Percentiles rank a stretch among this genome's conserved stretches.
Evolutionary conservation across 2,329 filamentous ascomycete species (phyloP).

Genomic region (Tothia fuscella): DNA sequence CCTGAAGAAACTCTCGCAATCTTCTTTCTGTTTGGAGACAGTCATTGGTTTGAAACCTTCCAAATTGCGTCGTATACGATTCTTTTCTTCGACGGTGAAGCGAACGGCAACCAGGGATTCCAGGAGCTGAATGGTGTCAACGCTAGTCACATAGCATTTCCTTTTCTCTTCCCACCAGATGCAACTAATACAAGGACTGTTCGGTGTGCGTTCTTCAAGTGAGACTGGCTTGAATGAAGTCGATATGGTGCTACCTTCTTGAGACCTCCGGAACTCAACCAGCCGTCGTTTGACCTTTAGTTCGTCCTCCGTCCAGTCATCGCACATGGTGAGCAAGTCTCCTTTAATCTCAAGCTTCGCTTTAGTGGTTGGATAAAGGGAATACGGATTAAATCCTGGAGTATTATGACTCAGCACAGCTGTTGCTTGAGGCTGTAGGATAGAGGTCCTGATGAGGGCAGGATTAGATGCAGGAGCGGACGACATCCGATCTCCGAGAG

Average conservation of each 20-base stretch:
- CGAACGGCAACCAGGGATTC: constrained; percentile 77
- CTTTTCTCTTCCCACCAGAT: constrained; percentile 92
- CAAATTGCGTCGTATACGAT: constrained; percentile 87
- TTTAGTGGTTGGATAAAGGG: constrained; percentile 65
- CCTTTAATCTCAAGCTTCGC: constrained; percentile 75
- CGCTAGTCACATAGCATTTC: constrained; percentile 88
- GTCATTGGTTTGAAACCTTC: constrained; percentile 89
- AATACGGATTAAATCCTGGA: constrained; percentile 59
- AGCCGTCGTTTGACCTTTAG: constrained; percentile 67
- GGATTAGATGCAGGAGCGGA: constrained; percentile 37
- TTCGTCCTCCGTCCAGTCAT: constrained; percentile 75
- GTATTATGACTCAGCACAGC: constrained; percentile 35
- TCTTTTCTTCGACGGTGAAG: constrained; percentile 97
- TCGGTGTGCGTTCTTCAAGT: constrained; percentile 64
- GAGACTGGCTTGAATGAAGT: constrained; percentile 69
- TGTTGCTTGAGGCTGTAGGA: constrained; percentile 44
- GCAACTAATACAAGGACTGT: constrained; percentile 92
- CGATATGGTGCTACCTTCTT: constrained; percentile 69
- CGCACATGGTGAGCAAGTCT: constrained; percentile 72
- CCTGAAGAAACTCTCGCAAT: constrained; percentile 97
- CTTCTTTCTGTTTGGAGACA: constrained; percentile 81
- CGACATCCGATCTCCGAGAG: too few species aligned
- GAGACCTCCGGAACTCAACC: constrained; percentile 75
- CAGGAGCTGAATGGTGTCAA: constrained; percentile 91
- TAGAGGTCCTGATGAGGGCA: constrained; percentile 55